Base-by-base conservation (phyloP, 441 rosid species). In the Eruca vesicaria region DNA sequence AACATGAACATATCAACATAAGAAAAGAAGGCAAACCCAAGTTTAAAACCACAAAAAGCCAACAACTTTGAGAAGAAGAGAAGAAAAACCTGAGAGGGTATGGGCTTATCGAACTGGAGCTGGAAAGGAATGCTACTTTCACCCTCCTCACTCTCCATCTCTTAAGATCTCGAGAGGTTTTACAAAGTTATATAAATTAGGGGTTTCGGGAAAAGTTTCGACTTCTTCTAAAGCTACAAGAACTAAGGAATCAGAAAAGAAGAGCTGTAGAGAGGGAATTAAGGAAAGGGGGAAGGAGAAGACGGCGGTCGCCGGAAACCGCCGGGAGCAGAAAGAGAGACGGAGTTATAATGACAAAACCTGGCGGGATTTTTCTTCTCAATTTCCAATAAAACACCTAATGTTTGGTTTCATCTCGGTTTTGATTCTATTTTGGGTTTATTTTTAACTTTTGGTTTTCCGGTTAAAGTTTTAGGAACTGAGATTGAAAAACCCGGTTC, bases 81-180 rank as follows among this genome's bases (percentile, higher is more conserved):
- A 36, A 50, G 19, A 26, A 38, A 53, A 77, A 94, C 96, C 86
- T 88, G 94, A 75, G 91, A 92, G n/a, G 89, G 86, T 26, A 92
- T 78, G 3, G 98, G 94, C 78, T 89, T 89, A 63, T 94, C 93
- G 60, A 90, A 89, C 60, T 88, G 97, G 45, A 94, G 93, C 84
- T 89, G 97, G 71, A 94, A 88, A 0, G 95, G 97, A 52, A 89
- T 69, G 66, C 76, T 53, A 5, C 71, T 87, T 36, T 82, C 86
- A 2, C 71, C 69, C 43, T 89, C 89, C 1, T 89, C 88, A 33
- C 92, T 87, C 80, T 83, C 97, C 97, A 93, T 93, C 23, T 79
- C 74, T 53, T 19, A 73, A 69, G 52, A 6, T 53, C 55, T 53
- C 55, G 45, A 38, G 11, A 73, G 62, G 26, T 33, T 48, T 66